Evolutionary conservation across 108 stramenopile genomes (phyloP).

Genomic region (Seminavis robusta): DNA sequence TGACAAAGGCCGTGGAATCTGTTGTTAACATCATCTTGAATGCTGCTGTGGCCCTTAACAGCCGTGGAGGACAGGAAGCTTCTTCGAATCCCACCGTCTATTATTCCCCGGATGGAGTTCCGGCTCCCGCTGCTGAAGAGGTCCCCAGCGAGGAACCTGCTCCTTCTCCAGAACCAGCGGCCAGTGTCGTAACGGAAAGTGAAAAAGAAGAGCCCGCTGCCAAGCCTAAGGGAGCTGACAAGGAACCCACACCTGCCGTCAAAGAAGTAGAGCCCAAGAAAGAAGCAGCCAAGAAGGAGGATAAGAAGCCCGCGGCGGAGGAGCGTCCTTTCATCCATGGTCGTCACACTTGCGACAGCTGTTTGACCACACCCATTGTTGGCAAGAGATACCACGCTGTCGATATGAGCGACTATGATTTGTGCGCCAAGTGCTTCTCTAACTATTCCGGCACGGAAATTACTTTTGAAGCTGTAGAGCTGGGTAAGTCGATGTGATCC

Average conservation of each 20-base stretch:
- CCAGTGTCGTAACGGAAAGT: background rate
- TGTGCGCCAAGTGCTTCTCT: slow-evolving; percentile 57
- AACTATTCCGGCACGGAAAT: slow-evolving; percentile 72
- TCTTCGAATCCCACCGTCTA: background rate
- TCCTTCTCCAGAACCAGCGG: slow-evolving; percentile 4
- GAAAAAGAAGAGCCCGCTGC: background rate
- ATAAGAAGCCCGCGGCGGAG: slow-evolving; percentile 8
- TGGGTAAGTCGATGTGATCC: slow-evolving; percentile 37
- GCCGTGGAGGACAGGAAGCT: background rate
- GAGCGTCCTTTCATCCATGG: slow-evolving; percentile 72
- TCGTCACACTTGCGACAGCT: slow-evolving; percentile 85
- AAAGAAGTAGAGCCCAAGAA: slow-evolving; percentile 7
- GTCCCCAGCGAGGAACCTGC: slow-evolving; percentile 1
- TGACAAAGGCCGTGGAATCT: background rate
- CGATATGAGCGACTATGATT: slow-evolving; percentile 82
- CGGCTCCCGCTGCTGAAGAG: background rate
- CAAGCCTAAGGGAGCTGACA: background rate
- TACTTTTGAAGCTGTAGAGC: slow-evolving; percentile 56
- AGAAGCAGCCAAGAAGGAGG: slow-evolving; percentile 4
- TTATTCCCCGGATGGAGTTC: background rate
- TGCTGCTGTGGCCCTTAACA: background rate
- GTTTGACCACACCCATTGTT: slow-evolving; percentile 74
- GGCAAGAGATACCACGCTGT: slow-evolving; percentile 76
- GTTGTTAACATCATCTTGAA: background rate
- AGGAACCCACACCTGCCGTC: background rate